Evolutionary conservation across 2,329 filamentous ascomycete species (phyloP), one percentile per base, ranked within the genome.

Genomic region (Alternaria sp.): DNA sequence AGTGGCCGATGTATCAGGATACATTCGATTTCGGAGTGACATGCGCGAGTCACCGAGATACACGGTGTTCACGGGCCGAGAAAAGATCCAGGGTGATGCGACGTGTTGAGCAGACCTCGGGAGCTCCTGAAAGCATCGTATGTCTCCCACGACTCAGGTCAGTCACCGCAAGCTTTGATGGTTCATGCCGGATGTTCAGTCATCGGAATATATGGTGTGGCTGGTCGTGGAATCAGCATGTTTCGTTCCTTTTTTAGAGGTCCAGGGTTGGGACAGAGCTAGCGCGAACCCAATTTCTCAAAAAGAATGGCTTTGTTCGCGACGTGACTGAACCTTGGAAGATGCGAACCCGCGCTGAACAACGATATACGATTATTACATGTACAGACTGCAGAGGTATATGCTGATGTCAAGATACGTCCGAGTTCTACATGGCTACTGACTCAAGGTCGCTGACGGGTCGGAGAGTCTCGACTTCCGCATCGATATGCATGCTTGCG

Each of bases 231-330:
- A 49, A 23, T 25, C 41, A 23, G 49, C 10, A 21, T 30, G 25
- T 28, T 55, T 21, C 12, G 46, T 54, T 54, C 26, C 41, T 62
- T 58, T 53, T 53, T 30, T 10, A 20, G 15, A 46, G 21, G 57
- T 28, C n/a, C 37, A 41, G 12, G 21, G 37, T 41, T 28, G 26
- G 58, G 20, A 12, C n/a, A n/a, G 26, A 26, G 25, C 41, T 61
- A 61, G 59, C 46, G 55, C 55, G 55, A 61, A 58, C 37, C 25
- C 59, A 58, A 58, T 58, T 20, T 23, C 23, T 15, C 23, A 26
- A 59, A 59, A 58, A 41, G 55, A 54, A 59, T n/a, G 11, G 11
- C 10, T 23, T 21, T 62, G 6, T 60, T 57, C 15, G 46, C 28
- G 55, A 23, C 30, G 45, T 46, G 43, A 26, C 23, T 28, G n/a